These are phyloP conservation scores for Trametes meyenii DNA, from an alignment of 768 basidiomycete genomes.

Conservation along the genomic window DNA sequence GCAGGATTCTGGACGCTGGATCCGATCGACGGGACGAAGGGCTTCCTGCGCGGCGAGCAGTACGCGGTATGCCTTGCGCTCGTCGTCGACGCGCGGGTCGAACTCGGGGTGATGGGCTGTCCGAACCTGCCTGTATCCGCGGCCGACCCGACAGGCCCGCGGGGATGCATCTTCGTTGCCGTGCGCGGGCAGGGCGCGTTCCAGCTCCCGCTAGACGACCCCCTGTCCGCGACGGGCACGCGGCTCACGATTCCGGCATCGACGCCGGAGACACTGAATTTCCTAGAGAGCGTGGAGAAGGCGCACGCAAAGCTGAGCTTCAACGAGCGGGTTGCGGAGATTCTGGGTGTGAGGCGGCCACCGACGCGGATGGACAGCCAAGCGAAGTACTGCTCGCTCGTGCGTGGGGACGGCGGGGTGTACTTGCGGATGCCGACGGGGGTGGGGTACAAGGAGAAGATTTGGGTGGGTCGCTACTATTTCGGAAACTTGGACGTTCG, in stretches of 20 bases:
- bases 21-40: slow-evolving; percentile 63
- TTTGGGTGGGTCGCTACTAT: slow-evolving; percentile 67
- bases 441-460: slow-evolving; percentile 86
- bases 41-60: slow-evolving; percentile 63
- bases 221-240: slow-evolving; percentile 46
- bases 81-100: slow-evolving; percentile 51
- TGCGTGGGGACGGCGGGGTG: slow-evolving; percentile 81
- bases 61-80: slow-evolving; percentile 64
- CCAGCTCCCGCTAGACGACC: slow-evolving; percentile 61
- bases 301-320: slow-evolving; percentile 89
- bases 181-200: slow-evolving; percentile 85
- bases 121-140: slow-evolving; percentile 80
- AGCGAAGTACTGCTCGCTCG: slow-evolving; percentile 90
- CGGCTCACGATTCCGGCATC: slow-evolving; percentile 57
- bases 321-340: slow-evolving; percentile 68
- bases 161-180: slow-evolving; percentile 85
- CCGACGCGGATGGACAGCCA: slow-evolving; percentile 90
- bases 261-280: slow-evolving; percentile 52
- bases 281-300: slow-evolving; percentile 92
- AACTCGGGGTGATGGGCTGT: slow-evolving; percentile 61
- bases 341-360: slow-evolving; percentile 64
- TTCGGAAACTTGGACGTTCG: not conserved
- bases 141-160: slow-evolving; percentile 54
- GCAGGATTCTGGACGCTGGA: slow-evolving; percentile 48
- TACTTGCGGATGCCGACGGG: slow-evolving; percentile 83